Base-by-base conservation (phyloP, 148 eudicot species). In the Polygonum maritimum region DNA sequence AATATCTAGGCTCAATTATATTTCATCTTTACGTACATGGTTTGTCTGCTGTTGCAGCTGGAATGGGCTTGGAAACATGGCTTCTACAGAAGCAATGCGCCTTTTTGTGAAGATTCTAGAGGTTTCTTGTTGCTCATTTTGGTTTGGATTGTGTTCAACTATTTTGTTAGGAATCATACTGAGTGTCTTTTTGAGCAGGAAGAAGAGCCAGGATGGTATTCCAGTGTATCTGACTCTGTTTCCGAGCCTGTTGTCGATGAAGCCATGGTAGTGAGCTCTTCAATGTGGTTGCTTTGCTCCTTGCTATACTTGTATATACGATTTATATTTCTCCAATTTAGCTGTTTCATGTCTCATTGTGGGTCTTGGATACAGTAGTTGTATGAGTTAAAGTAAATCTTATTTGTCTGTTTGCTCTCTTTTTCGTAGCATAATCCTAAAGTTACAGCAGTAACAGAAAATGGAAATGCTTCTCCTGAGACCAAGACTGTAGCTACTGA, bases 141-240 rank as follows among this genome's bases (percentile, higher is more conserved):
- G n/a, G 71, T 2, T 36, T 41, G 19, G 45, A 67, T 67, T 38
- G 7, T 67, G 44, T 67, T 15, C 69, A 22, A 31, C 36, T 60
- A 31, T 60, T 57, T 57, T 3, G 1, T 60, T 60, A 1, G 15
- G 41, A 67, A 67, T 16, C 71, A 67, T 67, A 36, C 15, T 38
- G 7, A 67, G 10, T 67, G 45, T 67, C 71, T 55, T 67, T 57
- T 21, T 57, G 41, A 57, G 76, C 73, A 95, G 99, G 99, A 95
- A 84, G 98, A 92, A 87, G 97, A 91, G 75, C 99, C 98, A 58
- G 98, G 94, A 74, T 95, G 99, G 99, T 95, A 90, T 83, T 91
- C 99, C 60, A 91, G 98, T 79, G 88, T 76, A 77, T 85, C 92
- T 58, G 82, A 87, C 80, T 80, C 76, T 74, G 84, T 82, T 76